Conservation (phyloP, 2,329 filamentous ascomycete species). For the Aureobasidium sp. region DNA sequence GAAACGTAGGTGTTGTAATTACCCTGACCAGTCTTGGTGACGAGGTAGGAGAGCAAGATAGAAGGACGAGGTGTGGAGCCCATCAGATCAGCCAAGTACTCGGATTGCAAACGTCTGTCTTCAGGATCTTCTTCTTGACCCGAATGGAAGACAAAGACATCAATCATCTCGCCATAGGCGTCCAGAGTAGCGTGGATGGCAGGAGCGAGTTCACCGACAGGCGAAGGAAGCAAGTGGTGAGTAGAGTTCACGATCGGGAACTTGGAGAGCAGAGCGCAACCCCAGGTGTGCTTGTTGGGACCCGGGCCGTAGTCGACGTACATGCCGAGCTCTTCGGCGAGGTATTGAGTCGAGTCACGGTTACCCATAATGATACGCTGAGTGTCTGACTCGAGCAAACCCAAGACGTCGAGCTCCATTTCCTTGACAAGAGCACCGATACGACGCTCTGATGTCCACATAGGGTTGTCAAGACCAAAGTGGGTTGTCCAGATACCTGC, state of each 20-base stretch:
- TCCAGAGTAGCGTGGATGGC: conserved; percentile 96
- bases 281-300: conserved; percentile 99
- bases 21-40: conserved; percentile 79
- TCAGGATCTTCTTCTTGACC: conserved; percentile 95
- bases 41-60: conserved; percentile 83
- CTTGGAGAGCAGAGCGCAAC: conserved; percentile 83
- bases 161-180: conserved; percentile 79
- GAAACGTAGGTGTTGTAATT: conserved; percentile 97
- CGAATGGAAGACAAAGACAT: conserved; percentile 97
- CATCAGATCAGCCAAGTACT: conserved; percentile 86
- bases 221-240: conserved; percentile 87
- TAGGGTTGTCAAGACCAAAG: conserved; percentile 95
- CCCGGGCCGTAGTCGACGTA: conserved; percentile 96
- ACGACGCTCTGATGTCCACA: conserved; percentile 94
- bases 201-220: conserved; percentile 88
- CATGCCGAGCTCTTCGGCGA: conserved; percentile 96
- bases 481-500: conserved; percentile 98
- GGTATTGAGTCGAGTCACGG: conserved; percentile 86
- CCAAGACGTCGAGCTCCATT: conserved; percentile 92
- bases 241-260: conserved; percentile 97
- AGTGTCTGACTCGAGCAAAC: conserved; percentile 84
- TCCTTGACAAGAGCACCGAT: conserved; percentile 63
- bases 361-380: conserved; percentile 99
- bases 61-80: conserved; percentile 69
- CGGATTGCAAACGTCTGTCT: conserved; percentile 75